phyloP scores from a whole-genome alignment of 2,329 filamentous ascomycete genomes.

The Fusarium nurragi region DNA sequence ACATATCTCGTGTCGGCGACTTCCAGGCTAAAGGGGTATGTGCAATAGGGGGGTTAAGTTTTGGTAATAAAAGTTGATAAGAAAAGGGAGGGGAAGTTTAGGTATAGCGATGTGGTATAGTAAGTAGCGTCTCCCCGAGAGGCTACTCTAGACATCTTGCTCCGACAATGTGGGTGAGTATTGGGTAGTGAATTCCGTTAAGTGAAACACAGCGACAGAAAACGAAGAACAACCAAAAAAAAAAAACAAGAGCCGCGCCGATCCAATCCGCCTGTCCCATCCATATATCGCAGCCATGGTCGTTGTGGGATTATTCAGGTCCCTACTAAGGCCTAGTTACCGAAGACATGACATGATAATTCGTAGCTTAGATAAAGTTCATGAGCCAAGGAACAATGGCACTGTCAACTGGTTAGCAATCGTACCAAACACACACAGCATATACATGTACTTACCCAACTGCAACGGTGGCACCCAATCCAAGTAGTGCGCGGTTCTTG shows the following conservation, averaged over 20 bases:
- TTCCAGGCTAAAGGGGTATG: conserved; percentile 30
- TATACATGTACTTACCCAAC: conserved; percentile 76
- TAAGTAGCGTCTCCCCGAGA: conserved; percentile 13
- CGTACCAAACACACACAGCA: not conserved
- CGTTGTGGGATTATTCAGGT: conserved; percentile 23
- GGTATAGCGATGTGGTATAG: conserved; percentile 36
- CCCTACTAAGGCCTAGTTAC: conserved; percentile 17
- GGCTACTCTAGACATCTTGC: conserved; percentile 22
- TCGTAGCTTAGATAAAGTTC: conserved; percentile 57
- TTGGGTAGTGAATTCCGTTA: conserved; percentile 36
- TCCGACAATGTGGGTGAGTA: conserved; percentile 14
- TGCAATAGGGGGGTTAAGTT: conserved; percentile 27
- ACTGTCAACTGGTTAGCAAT: conserved; percentile 43
- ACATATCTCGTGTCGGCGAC: conserved; percentile 18
- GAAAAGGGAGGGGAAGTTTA: conserved; percentile 7
- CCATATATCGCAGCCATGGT: conserved; percentile 39
- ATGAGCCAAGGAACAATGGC: conserved; percentile 63
- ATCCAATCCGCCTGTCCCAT: conserved; percentile 42
- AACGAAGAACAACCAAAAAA: conserved; percentile 33
- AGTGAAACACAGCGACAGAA: conserved; percentile 27
- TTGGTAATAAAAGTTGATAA: conserved; percentile 23
- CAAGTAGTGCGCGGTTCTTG: conserved; percentile 83
- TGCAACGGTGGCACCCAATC: conserved; percentile 85
- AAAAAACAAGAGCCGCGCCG: conserved; percentile 42
- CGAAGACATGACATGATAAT: conserved; percentile 39